Evolutionary conservation across 768 basidiomycete genomes (phyloP).

Genomic region (Dentipellis sp.): DNA sequence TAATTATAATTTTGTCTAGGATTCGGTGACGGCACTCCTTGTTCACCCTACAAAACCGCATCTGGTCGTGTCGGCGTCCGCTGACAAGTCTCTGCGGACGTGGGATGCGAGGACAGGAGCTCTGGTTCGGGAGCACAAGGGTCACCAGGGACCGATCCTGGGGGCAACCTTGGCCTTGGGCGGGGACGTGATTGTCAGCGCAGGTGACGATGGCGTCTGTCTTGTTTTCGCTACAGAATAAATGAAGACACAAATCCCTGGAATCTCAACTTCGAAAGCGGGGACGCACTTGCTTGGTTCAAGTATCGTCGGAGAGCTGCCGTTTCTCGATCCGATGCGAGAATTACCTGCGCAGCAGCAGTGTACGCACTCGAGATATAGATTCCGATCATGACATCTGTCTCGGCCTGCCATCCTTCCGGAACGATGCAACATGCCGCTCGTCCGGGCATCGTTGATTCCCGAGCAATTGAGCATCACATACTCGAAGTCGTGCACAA

Average conservation of each 20-base stretch:
- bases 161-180: conserved; percentile 61
- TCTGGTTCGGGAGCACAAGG: conserved; percentile 70
- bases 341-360: too few species aligned
- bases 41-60: conserved; percentile 65
- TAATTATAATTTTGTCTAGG: conserved; percentile 35
- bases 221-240: conserved; percentile 69
- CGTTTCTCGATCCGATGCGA: too few species aligned
- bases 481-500: too few species aligned
- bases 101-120: conserved; percentile 89
- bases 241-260: neutral
- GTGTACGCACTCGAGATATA: too few species aligned
- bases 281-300: too few species aligned
- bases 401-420: too few species aligned
- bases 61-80: conserved; percentile 77
- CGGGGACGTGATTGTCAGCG: conserved; percentile 74
- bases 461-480: too few species aligned
- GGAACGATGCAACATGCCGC: too few species aligned
- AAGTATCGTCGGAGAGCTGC: too few species aligned
- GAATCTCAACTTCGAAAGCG: too few species aligned
- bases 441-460: too few species aligned
- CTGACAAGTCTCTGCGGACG: conserved; percentile 78
- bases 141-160: conserved; percentile 73
- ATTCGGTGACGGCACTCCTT: conserved; percentile 77
- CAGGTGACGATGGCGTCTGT: conserved; percentile 84
- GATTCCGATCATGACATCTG: too few species aligned